These are phyloP conservation scores for Curvularia eragrostidis DNA, from an alignment of 2,329 filamentous ascomycete species.

Conservation along the genomic window DNA sequence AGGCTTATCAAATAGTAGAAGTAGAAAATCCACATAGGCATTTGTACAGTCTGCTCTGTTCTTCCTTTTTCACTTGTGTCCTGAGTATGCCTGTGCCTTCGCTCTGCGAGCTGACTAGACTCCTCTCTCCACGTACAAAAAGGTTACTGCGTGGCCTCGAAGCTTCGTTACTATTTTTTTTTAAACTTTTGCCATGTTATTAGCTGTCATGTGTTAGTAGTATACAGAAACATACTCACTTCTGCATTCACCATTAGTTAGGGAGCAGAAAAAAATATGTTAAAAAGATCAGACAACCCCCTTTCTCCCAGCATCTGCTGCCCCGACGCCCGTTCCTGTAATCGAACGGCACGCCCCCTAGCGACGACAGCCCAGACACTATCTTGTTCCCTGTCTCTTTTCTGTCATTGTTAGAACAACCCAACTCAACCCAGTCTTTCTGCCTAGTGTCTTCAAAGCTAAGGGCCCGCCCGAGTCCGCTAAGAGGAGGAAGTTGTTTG, in stretches of 20 bases:
- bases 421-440: too few relatives aligned
- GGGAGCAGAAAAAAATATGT: background rate
- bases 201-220: background rate
- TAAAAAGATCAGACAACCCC: background rate
- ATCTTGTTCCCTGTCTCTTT: too few relatives aligned
- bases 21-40: slow-evolving; percentile 10
- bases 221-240: background rate
- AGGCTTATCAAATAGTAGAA: slow-evolving; percentile 13
- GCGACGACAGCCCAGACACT: slow-evolving; percentile 8
- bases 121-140: too few relatives aligned
- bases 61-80: too few relatives aligned
- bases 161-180: background rate
- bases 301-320: slow-evolving; percentile 5
- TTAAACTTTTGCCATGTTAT: background rate
- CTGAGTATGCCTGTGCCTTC: background rate
- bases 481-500: slow-evolving; percentile 4
- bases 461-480: slow-evolving; percentile 7
- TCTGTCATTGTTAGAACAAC: too few relatives aligned
- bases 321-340: slow-evolving; percentile 1
- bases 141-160: background rate
- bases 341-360: slow-evolving; percentile 9
- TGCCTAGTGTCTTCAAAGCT: background rate
- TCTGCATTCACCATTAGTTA: background rate
- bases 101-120: background rate
- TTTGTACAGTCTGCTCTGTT: background rate